Evolutionary conservation across 2,329 filamentous ascomycete species (phyloP), one percentile per base, ranked within the genome.

Genomic region (Aspergillus nomiae): DNA sequence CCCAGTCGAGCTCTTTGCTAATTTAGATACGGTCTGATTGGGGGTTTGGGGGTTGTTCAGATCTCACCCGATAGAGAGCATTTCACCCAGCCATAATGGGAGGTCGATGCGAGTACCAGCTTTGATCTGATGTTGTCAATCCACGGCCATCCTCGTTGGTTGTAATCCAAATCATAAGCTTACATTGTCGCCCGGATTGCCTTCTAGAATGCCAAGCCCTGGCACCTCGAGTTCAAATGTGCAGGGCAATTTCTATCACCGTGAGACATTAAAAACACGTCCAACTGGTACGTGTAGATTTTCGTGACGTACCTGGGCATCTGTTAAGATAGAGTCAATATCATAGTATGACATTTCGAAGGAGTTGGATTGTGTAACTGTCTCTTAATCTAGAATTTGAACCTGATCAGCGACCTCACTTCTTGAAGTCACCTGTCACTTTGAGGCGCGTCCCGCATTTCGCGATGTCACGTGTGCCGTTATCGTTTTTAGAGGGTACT

Each of bases 31-130:
- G 11, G 58, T 34, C 62, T 56, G 62, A 26, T n/a, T 53, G 28
- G 11, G 12, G 9, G 1, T n/a, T n/a, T 48, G 34, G 16, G 19
- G 9, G 8, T n/a, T 10, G n/a, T 6, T 26, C 26, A 50, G 48
- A 41, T 69, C 72, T 69, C 76, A 84, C 83, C 82, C 78, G 59
- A 78, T 80, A 12, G 79, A 80, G 58, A 99, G 90, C 86, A 97
- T 94, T 78, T 97, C 92, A 69, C 91, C 93, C 14, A 99, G 88
- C 95, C 95, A 99, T 68, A 98, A 85, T 2, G 95, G 95, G 1
- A 98, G 88, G 65, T 90, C 87, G 54, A 98, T 84, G 50, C 89
- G 88, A 0, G 92, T 94, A 64, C 92, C 91, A 60, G 89, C 80
- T 77, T 94, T 95, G 71, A 98, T 89, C 75, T 91, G 63, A n/a